Evolutionary conservation across 352 stramenopile species (phyloP), one percentile per base, ranked within the genome.

Genomic region (Halophytophthora batemanensis): DNA sequence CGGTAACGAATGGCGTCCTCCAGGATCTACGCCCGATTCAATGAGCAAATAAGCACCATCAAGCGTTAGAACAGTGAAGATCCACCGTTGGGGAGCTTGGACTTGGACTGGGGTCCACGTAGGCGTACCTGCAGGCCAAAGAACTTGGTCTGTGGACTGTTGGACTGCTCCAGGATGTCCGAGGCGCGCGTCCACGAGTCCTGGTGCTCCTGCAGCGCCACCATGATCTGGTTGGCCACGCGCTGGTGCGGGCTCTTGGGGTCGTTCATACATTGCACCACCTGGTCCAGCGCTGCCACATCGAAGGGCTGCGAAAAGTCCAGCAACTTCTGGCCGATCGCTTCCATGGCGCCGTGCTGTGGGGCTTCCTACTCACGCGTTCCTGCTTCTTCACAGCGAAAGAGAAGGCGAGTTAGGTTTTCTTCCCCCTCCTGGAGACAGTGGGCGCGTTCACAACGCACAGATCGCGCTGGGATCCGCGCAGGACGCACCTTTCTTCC

Each of bases 1-100:
- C 92, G 81, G 56, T 97, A 98, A 38, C 96, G 87, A 48, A 99
- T 98, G 14, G 95, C 95, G 61, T 98, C 95, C 68, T 99, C 95
- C 45, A 99, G 77, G 43, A 99, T 89, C 77, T 98, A 79, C 28
- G 82, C 49, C 28, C 66, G 63, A 48, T 1, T 8, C 48, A 43
- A 41, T 17, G 6, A 54, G 13, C 25, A 50, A 41, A 21, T 3
- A 8, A 39, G 25, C n/a, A 18, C 19, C n/a, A n/a, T 2, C 22
- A 23, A 68, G 39, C 10, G 29, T 56, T 28, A 62, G 28, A 6
- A 4, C 21, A 23, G 12, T n/a, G n/a, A n/a, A n/a, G n/a, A n/a
- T n/a, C n/a, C n/a, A n/a, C n/a, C n/a, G n/a, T n/a, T n/a, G n/a
- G n/a, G n/a, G n/a, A n/a, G n/a, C n/a, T n/a, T n/a, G n/a, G 11